Percentiles rank a stretch among this genome's conserved stretches.
These are phyloP conservation scores for Acanthochlamys bracteata DNA, from an alignment of 106 monocot species.

Conservation along the genomic window DNA sequence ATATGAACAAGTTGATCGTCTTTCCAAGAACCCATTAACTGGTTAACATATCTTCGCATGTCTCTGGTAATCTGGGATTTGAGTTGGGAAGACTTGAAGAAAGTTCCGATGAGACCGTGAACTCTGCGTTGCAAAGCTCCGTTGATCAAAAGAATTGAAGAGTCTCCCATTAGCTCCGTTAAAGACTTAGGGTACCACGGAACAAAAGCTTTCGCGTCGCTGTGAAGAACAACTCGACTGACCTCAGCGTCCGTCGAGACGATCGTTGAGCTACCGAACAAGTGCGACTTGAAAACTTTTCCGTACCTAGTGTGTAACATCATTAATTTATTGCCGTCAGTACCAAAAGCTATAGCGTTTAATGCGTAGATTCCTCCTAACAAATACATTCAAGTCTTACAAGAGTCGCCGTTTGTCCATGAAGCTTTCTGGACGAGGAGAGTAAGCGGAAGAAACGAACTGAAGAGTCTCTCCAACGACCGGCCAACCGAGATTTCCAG, in stretches of 20 bases:
- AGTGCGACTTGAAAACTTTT: conserved; percentile 84
- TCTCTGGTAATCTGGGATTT: conserved; percentile 60
- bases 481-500: conserved; percentile 70
- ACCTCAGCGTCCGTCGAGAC: conserved; percentile 90
- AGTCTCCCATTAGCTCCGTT: conserved; percentile 76
- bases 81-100: conserved; percentile 67
- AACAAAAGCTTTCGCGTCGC: conserved; percentile 65
- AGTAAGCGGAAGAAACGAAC: conserved; percentile 77
- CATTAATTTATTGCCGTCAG: neutral
- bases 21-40: conserved; percentile 40
- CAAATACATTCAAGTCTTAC: conserved; percentile 15
- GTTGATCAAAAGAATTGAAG: conserved; percentile 75
- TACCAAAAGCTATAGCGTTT: neutral
- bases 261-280: conserved; percentile 73
- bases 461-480: conserved; percentile 86
- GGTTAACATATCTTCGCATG: conserved; percentile 37
- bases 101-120: conserved; percentile 76
- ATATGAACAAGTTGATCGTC: conserved; percentile 46
- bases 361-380: neutral
- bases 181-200: conserved; percentile 84
- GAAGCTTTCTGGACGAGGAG: conserved; percentile 72
- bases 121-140: conserved; percentile 65
- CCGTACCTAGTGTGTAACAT: conserved; percentile 40
- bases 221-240: conserved; percentile 59
- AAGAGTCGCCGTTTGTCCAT: conserved; percentile 70